phyloP scores from a whole-genome alignment of 2,329 filamentous ascomycete genomes.

The Cladobotryum protrusum region DNA sequence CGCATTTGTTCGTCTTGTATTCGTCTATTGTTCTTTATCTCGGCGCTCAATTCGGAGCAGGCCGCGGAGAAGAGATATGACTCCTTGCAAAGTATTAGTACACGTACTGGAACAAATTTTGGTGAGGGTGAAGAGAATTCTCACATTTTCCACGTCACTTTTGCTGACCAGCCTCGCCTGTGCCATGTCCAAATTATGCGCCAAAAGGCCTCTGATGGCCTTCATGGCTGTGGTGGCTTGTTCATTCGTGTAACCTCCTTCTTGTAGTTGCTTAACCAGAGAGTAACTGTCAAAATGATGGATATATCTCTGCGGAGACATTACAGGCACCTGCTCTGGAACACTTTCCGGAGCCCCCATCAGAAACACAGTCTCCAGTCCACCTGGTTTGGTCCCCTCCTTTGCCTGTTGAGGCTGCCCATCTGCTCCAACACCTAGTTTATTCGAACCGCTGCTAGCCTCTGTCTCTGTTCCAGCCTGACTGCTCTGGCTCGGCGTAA shows the following conservation, averaged over 20 bases:
- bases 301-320: conserved; percentile 71
- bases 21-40: conserved; percentile 72
- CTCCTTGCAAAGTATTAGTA: conserved; percentile 44
- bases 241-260: conserved; percentile 63
- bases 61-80: conserved; percentile 91
- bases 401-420: conserved; percentile 23
- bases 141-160: conserved; percentile 78
- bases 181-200: conserved; percentile 74
- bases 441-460: too few relatives aligned
- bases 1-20: conserved; percentile 74
- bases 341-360: conserved; percentile 38
- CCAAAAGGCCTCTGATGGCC: conserved; percentile 70
- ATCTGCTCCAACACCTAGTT: conserved; percentile 19
- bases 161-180: conserved; percentile 78
- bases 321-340: conserved; percentile 54
- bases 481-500: too few relatives aligned
- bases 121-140: conserved; percentile 1
- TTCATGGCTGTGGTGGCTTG: conserved; percentile 91
- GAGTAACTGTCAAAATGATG: conserved; percentile 97
- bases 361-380: conserved; percentile 45
- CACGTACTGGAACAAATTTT: background rate
- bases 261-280: conserved; percentile 73
- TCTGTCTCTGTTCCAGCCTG: too few relatives aligned
- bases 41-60: conserved; percentile 83
- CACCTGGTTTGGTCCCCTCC: conserved; percentile 23